Conservation (phyloP, 805 yeast species). For the Nakazawaea siamensis region DNA sequence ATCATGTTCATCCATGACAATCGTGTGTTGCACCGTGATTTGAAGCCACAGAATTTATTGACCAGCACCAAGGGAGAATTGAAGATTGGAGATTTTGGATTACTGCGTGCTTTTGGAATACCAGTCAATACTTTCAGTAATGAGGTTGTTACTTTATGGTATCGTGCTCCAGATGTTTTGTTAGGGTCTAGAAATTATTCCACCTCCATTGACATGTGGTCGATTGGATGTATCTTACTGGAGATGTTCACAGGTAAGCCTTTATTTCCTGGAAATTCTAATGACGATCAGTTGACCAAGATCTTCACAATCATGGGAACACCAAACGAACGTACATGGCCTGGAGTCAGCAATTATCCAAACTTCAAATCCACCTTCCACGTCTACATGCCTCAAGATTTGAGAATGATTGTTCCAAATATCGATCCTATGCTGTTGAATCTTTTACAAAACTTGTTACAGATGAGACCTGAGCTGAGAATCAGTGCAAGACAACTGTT, state of each 20-base stretch:
- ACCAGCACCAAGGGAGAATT: conserved; percentile 86
- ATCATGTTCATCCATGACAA: conserved; percentile 83
- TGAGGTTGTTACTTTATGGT: conserved; percentile 97
- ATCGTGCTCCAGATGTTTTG: conserved; percentile 94
- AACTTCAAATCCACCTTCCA: conserved; percentile 82
- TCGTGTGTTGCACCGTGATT: conserved; percentile 74
- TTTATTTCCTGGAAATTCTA: conserved; percentile 90
- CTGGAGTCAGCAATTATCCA: conserved; percentile 86
- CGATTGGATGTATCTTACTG: conserved; percentile 96
- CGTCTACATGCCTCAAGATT: conserved; percentile 82
- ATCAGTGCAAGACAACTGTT: conserved; percentile 53
- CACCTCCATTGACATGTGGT: conserved; percentile 97
- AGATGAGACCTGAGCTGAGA: conserved; percentile 55
- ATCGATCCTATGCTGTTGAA: conserved; percentile 66
- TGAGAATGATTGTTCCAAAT: conserved; percentile 58
- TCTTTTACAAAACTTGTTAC: conserved; percentile 48
- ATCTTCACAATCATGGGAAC: conserved; percentile 95
- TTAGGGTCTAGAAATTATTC: conserved; percentile 93
- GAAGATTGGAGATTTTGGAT: conserved; percentile 93
- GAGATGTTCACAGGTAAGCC: conserved; percentile 99
- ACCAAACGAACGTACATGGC: conserved; percentile 95
- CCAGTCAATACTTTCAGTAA: conserved; percentile 96
- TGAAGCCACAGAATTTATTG: conserved; percentile 91
- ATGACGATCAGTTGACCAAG: conserved; percentile 89
- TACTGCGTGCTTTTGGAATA: conserved; percentile 96